These are phyloP conservation scores for Neurospora sp. DNA, from an alignment of 495 filamentous ascomycete species.

Conservation along the genomic window DNA sequence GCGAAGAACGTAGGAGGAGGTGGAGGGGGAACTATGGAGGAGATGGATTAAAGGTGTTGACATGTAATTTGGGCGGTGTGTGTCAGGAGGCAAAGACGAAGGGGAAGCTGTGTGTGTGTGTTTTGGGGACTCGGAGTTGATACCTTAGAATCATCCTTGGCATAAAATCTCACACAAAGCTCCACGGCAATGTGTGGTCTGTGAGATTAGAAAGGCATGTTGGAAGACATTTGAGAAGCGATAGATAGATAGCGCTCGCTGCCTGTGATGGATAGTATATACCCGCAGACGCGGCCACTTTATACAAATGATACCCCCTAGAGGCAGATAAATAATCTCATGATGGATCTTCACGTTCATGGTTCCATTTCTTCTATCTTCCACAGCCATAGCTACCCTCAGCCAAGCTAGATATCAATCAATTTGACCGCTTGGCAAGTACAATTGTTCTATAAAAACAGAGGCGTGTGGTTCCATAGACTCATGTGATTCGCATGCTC, in stretches of 20 bases:
- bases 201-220: neutral
- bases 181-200: neutral
- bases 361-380: neutral
- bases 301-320: neutral
- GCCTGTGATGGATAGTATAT: neutral
- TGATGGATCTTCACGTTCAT: neutral
- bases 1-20: conserved; percentile 32
- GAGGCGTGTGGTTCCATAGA: neutral
- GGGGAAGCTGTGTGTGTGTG: neutral
- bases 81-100: neutral
- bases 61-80: neutral
- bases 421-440: neutral
- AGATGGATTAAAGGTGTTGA: conserved; percentile 50
- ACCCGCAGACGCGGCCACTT: neutral
- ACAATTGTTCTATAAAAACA: no score
- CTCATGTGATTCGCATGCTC: neutral
- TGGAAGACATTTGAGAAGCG: neutral
- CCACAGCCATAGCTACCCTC: neutral
- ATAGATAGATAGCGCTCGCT: neutral
- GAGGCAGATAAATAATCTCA: neutral
- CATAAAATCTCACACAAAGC: neutral
- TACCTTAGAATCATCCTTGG: neutral
- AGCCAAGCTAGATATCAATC: neutral
- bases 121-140: neutral
- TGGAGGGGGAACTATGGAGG: conserved; percentile 36